Base-by-base conservation (phyloP, 2,329 filamentous ascomycete genomes). In the Sporothrix dimorphospora region DNA sequence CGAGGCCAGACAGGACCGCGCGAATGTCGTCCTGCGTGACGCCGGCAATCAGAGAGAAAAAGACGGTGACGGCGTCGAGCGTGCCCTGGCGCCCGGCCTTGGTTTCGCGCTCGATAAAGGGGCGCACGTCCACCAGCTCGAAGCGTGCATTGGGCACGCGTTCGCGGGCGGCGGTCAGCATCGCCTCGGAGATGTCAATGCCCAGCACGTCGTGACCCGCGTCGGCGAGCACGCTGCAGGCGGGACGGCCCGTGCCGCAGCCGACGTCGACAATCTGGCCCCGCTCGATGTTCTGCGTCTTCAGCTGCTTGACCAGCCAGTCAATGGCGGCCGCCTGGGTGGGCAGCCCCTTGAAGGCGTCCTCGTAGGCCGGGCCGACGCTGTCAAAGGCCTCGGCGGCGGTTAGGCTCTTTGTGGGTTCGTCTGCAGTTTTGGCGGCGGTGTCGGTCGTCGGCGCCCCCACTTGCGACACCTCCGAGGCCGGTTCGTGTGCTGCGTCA, bases 151-250 rank as follows among this genome's bases (percentile, higher is more conserved):
- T 67, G 16, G 76, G 76, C 16, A 79, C 76, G 57, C 77, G 75
- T 51, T 69, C 72, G 12, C 74, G 74, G 5, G 77, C 77, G 16
- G 76, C 76, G 0, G 57, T 57, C 21, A 79, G 69, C 78, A 79
- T 79, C 63, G 75, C 76, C 1, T 68, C 70, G 24, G 78, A 79
- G 11, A 78, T 73, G 69, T 79, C 78, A 61, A 78, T 78, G 47
- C 78, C 77, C 2, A 78, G 75, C 5, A 79, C 77, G 45, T 74
- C 71, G 75, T 79, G 78, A 14, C 78, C 78, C 0, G 78, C 78
- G 1, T 74, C 76, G 16, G 78, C 77, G 7, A 79, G 76, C 0
- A 72, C 42, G 11, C 70, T 74, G 72, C 75, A 77, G 5, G 77
- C 75, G 0, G 78, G 78, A 7, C 75, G 73, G 30, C 78, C 78